Conservation (phyloP, 352 stramenopile genomes). For the Pythium sukuiense region DNA sequence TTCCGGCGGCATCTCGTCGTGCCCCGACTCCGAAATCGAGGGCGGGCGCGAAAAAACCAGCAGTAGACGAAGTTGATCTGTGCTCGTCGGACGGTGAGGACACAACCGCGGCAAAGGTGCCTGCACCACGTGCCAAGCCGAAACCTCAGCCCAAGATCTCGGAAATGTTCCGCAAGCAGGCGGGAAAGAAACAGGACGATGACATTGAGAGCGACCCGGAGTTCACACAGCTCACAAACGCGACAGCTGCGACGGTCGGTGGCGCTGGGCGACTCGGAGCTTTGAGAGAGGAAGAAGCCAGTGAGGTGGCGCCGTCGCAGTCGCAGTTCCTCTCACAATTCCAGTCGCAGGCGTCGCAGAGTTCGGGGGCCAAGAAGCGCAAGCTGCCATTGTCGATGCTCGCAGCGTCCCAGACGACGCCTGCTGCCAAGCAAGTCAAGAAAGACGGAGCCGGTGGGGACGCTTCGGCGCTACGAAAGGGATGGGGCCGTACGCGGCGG, state of each 20-base stretch:
- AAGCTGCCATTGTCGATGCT: conserved; percentile 78
- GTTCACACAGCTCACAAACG: conserved; percentile 52
- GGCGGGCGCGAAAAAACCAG: conserved; percentile 21
- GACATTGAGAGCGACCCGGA: conserved; percentile 73
- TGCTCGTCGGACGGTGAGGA: conserved; percentile 37
- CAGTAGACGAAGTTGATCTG: conserved; percentile 33
- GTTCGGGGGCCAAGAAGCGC: conserved; percentile 34
- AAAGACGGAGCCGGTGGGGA: conserved; percentile 12
- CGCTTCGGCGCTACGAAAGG: conserved; percentile 47
- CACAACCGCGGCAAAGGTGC: not conserved
- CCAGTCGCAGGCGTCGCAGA: conserved; percentile 40
- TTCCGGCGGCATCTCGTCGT: not conserved
- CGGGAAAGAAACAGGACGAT: conserved; percentile 32
- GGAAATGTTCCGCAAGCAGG: conserved; percentile 44
- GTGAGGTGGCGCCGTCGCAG: conserved; percentile 36
- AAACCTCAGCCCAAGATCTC: conserved; percentile 60
- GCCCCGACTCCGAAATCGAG: conserved; percentile 23
- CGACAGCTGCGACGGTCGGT: conserved; percentile 9
- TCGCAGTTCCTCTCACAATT: conserved; percentile 42
- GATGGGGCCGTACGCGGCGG: conserved; percentile 63
- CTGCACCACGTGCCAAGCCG: conserved; percentile 29
- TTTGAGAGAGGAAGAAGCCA: conserved; percentile 4
- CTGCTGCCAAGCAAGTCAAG: conserved; percentile 14
- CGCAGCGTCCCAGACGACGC: conserved; percentile 46
- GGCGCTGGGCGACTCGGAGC: conserved; percentile 7